Evolutionary conservation across 2,329 filamentous ascomycete genomes (phyloP), one percentile per base, ranked within the genome.

Genomic region (Pestalotiopsis sp.): DNA sequence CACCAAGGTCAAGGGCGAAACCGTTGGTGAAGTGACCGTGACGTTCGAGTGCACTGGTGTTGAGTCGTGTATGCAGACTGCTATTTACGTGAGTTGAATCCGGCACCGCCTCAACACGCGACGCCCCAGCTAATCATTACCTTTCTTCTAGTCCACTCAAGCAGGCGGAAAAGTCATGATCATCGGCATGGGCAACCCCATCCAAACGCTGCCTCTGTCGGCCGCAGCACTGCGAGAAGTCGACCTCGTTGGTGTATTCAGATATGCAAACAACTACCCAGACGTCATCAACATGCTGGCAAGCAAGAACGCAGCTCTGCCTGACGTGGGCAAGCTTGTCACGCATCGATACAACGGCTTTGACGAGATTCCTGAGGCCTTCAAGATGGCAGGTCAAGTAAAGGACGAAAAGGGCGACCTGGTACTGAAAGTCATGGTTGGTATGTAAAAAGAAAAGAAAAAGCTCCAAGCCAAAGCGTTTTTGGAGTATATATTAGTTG

Each of bases 21-120:
- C 86, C 13, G 84, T 92, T 69, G 88, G 83, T 0, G 90, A 93
- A 75, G 86, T 92, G 0, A 86, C 89, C 65, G 87, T 88, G 1
- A 91, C 92, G 2, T 94, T 92, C 75, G 92, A 95, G 80, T 94
- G 92, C 77, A 95, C 93, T 0, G 93, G 93, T 9, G 92, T 94
- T 25, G 92, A 93, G 76, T 88, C 89, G 0, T 95, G 92, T 74
- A 84, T 94, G 73, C 92, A 95, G 78, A 89, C 89, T 5, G 87
- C 90, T 4, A 93, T 95, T 67, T 95, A 92, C 74, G 86, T 87
- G 71, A 78, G 83, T 80, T 23, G 72, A 59, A 68, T 57, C n/a
- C 63, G 31, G 49, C 7, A n/a, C n/a, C 13, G 17, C 59, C 49
- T 14, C 7, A 58, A n/a, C 27, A 31, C 9, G n/a, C 52, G 31